Base-by-base conservation (phyloP, 2,329 filamentous ascomycete genomes). In the Lasiodiplodia sp. region DNA sequence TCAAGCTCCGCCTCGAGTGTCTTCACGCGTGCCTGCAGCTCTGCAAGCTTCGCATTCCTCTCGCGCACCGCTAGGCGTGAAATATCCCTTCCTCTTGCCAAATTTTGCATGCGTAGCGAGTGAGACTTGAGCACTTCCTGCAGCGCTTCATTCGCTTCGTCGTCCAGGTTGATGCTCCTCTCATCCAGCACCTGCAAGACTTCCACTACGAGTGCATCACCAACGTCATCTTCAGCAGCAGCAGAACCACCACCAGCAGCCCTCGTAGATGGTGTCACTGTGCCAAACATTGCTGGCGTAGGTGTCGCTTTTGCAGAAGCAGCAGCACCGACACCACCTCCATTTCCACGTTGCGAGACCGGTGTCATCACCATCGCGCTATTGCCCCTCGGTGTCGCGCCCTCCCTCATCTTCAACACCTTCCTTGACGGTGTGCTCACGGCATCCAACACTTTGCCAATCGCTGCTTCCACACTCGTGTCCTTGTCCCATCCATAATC, bases 11-110 rank as follows among this genome's bases (percentile, higher is more conserved):
- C 83, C 74, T 89, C 85, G 44, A 91, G 76, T 14, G 79, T 80
- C 5, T 78, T 79, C 84, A 96, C 83, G 72, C 90, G 81, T 75
- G 92, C 82, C 82, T 90, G 86, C 80, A 97, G 80, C 78, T 92
- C 83, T 78, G 85, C 79, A 77, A 91, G 82, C 80, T 89, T 81
- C 76, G 87, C 79, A 82, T 95, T 90, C 71, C 89, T 90, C 4
- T 84, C 83, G 74, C 87, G 89, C 40, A 92, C 75, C 4, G 85
- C 86, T 10, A 86, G 77, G n/a, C 92, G 81, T 3, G 87, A 85
- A 7, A 90, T 86, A 69, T 95, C 91, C 2, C 91, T 83, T 0
- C 91, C 90, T 70, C 86, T 86, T 49, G 84, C 83, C 23, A 92
- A 83, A 0, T 91, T 92, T 73, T 86, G 87, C 0, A 85, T 83